These are phyloP conservation scores for Sungouiella blattae DNA, from an alignment of 805 yeast genomes.

Conservation along the genomic window DNA sequence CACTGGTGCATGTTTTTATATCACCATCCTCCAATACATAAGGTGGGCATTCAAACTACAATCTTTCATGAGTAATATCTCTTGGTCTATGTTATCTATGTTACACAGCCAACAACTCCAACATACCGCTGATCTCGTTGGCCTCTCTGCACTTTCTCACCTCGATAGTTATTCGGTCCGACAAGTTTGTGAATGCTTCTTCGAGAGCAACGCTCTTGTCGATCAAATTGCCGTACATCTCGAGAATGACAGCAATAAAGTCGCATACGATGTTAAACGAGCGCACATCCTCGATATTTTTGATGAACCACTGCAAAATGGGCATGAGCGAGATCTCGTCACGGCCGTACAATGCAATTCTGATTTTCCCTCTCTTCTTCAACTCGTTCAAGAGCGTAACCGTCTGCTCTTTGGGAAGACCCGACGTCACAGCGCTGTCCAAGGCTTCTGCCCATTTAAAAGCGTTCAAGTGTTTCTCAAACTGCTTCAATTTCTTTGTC, in stretches of 20 bases:
- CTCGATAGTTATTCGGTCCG: conserved; percentile 62
- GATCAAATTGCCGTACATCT: conserved; percentile 71
- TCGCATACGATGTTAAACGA: conserved; percentile 62
- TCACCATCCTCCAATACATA: too few species aligned
- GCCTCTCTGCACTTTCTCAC: conserved; percentile 82
- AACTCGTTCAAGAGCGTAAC: conserved; percentile 82
- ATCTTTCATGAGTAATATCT: too few species aligned
- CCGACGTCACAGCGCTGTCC: conserved; percentile 78
- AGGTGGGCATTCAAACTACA: too few species aligned
- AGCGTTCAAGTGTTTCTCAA: conserved; percentile 78
- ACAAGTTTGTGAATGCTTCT: conserved; percentile 61
- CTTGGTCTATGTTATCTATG: background rate
- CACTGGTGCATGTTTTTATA: too few species aligned
- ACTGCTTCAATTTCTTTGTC: conserved; percentile 67
- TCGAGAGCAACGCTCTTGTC: conserved; percentile 76
- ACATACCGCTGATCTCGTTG: conserved; percentile 87
- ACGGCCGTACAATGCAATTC: conserved; percentile 73
- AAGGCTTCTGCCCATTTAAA: conserved; percentile 93
- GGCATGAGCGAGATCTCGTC: conserved; percentile 88
- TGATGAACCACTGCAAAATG: conserved; percentile 75
- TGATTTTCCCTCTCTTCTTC: conserved; percentile 82
- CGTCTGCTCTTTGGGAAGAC: conserved; percentile 76
- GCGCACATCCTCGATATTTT: conserved; percentile 76
- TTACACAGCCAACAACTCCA: conserved; percentile 69
- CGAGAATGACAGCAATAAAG: conserved; percentile 62